Evolutionary conservation across 108 stramenopile genomes (phyloP), one percentile per base, ranked within the genome.

Genomic region (Skeletonema tropicum): DNA sequence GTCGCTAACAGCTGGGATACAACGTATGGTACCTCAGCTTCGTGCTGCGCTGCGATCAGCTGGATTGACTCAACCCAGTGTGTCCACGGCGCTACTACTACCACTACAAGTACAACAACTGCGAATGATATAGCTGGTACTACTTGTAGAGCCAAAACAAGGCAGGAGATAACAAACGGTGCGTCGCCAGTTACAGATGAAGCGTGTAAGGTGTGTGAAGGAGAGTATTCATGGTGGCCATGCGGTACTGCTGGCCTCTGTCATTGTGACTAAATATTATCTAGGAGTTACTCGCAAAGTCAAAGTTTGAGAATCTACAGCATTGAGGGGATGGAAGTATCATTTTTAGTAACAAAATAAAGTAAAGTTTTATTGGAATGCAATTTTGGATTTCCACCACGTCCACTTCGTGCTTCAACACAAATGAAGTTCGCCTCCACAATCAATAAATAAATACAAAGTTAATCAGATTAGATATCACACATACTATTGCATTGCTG

Each of bases 11-110:
- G 6, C 6, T 65, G 64, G 64, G 64, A 39, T 41, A 10, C 64
- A 17, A 23, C 4, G 10, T 23, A 65, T 65, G 38, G 36, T 35
- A 65, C 64, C 19, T 1, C 12, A 65, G 42, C 30, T 41, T 5
- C 32, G 41, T 65, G 64, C 21, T 65, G 64, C 25, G 19, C 64
- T 0, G 21, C 41, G 21, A 65, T 65, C n/a, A 41, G 38, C 64
- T 65, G 64, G 64, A 21, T 65, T 45, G 42, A 45, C 42, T n/a
- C 38, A 3, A 12, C 23, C 52, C 5, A 55, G 9, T 55, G 52
- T 2, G 52, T 55, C 23, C 7, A 55, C 23, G 52, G 52, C 52
- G 10, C 21, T 23, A 10, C 6, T n/a, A 23, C 52, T 0, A 12
- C 48, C 17, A 25, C 10, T 23, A 55, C 52, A 25, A 23, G 23